Conservation (phyloP, 768 basidiomycete species). For the Suillus cothurnatus region DNA sequence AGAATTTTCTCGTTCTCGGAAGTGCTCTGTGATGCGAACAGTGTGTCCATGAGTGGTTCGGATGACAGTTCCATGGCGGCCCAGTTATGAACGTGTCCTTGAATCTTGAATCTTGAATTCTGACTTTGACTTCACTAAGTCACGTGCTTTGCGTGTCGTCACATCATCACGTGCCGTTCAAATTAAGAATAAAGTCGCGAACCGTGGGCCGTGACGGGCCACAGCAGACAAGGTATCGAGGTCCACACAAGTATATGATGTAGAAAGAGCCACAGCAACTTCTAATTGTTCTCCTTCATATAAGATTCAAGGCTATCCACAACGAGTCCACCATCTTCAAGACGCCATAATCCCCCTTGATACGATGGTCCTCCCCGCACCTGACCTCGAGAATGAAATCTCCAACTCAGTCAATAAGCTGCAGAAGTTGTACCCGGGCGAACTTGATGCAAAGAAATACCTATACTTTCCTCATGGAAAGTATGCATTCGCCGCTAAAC, state of each 20-base stretch:
- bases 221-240: constrained; percentile 8
- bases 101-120: background rate
- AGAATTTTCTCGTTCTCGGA: constrained; percentile 35
- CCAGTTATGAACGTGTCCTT: background rate
- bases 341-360: background rate
- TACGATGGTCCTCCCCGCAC: background rate
- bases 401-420: constrained; percentile 4
- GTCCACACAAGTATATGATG: background rate
- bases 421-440: constrained; percentile 10
- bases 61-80: constrained; percentile 2
- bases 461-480: constrained; percentile 16
- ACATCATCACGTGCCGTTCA: background rate
- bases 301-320: background rate
- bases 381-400: background rate
- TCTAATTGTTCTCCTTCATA: constrained; percentile 1
- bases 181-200: constrained; percentile 8
- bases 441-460: constrained; percentile 9
- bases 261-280: constrained; percentile 2
- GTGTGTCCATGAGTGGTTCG: constrained; percentile 5
- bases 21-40: constrained; percentile 5
- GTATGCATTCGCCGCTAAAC: constrained; percentile 13
- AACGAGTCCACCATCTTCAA: background rate
- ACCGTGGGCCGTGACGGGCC: background rate
- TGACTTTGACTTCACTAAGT: background rate
- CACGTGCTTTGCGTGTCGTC: background rate